phyloP scores from a whole-genome alignment of 2,329 filamentous ascomycete genomes.

The Botrytis porri region DNA sequence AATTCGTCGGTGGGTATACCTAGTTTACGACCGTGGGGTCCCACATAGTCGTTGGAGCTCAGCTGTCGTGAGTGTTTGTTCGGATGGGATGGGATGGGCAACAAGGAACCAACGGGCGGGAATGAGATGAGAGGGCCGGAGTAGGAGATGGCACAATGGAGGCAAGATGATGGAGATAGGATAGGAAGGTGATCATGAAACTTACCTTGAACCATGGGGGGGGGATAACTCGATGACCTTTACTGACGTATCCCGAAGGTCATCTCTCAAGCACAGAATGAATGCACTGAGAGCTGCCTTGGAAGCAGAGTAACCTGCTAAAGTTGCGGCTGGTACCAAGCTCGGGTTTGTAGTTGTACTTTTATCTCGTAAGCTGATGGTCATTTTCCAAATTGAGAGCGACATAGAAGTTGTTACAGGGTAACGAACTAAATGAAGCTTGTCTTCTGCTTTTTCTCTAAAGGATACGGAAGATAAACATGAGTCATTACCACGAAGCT shows the following conservation, averaged over 20 bases:
- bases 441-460: slow-evolving; percentile 18
- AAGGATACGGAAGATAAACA: slow-evolving; percentile 33
- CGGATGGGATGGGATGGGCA: slow-evolving; percentile 38
- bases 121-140: not conserved
- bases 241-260: slow-evolving; percentile 40
- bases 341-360: slow-evolving; percentile 29
- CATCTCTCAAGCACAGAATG: slow-evolving; percentile 43
- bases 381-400: not conserved
- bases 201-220: slow-evolving; percentile 33
- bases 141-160: not conserved
- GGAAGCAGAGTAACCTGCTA: slow-evolving; percentile 45
- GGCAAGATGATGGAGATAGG: not conserved
- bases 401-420: too few relatives aligned
- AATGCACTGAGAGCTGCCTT: slow-evolving; percentile 47
- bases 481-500: slow-evolving; percentile 35
- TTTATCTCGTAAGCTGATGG: not conserved
- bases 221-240: slow-evolving; percentile 46
- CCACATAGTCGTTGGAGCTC: slow-evolving; percentile 48
- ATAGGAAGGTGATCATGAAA: not conserved
- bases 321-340: slow-evolving; percentile 24
- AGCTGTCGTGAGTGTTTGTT: slow-evolving; percentile 23
- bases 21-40: slow-evolving; percentile 43
- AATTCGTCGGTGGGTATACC: slow-evolving; percentile 46
- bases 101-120: slow-evolving; percentile 44
- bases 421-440: slow-evolving; percentile 27